Evolutionary conservation across 202 grass and related monocot species (phyloP), one percentile per base, ranked within the genome.

Genomic region (Miscanthus sacchariflorus): DNA sequence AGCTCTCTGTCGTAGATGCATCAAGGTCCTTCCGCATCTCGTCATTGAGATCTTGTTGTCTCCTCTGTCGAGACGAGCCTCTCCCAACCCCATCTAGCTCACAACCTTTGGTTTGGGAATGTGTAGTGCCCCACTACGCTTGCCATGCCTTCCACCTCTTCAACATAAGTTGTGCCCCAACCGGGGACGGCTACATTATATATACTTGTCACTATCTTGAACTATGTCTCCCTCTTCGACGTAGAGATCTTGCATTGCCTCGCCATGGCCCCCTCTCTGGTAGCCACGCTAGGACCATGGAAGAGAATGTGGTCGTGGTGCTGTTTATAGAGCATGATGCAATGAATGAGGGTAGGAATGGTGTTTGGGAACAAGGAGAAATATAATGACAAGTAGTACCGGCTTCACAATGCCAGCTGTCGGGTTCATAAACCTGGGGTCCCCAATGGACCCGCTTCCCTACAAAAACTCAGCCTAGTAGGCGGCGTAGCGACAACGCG

Each of bases 81-180:
- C 2, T 17, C 2, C 6, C 13, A 13, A 7, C 6, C n/a, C 12
- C 15, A 45, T 15, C 23, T 14, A 74, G 12, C 3, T 49, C 72
- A 0, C 5, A 4, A 2, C 12, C 24, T 75, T 30, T 49, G 44
- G n/a, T 7, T 33, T 49, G 6, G 36, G 6, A 13, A 75, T 49
- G 73, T 0, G 0, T 0, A 6, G 0, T 75, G 25, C 25, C 14
- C 12, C 12, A 10, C 13, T 0, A 0, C 1, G 0, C 10, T 66
- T 27, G 5, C 1, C 15, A 21, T 10, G 46, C 46, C 15, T 30
- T 15, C 24, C 4, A 30, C n/a, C 44, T 50, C 23, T 48, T 73
- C 23, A 13, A 23, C 43, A 14, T 43, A 24, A 13, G 21, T 11
- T 73, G 12, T 39, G 1, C 68, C 7, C 68, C 38, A n/a, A 4